Evolutionary conservation across 2,329 filamentous ascomycete species (phyloP).

Genomic region (Clarireedia paspali): DNA sequence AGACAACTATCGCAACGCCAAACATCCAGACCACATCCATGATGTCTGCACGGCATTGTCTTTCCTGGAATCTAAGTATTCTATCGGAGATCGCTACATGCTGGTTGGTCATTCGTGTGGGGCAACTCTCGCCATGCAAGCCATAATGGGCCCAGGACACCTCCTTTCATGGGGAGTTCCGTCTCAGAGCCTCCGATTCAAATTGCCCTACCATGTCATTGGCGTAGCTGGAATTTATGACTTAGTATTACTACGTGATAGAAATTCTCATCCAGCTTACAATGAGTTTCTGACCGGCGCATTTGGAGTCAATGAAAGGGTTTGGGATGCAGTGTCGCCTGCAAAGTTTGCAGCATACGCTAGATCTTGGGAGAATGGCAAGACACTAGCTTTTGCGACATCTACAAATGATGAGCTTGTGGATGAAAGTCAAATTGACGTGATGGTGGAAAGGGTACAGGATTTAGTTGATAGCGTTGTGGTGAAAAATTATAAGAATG

Average conservation of each 20-base stretch:
- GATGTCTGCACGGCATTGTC: constrained; percentile 47
- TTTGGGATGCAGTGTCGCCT: constrained; percentile 41
- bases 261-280: constrained; percentile 15
- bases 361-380: constrained; percentile 7
- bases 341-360: constrained; percentile 3
- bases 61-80: constrained; percentile 40
- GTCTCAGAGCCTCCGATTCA: neutral
- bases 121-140: constrained; percentile 54
- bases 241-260: constrained; percentile 31
- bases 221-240: constrained; percentile 62
- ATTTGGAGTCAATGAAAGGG: constrained; percentile 37
- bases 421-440: constrained; percentile 23
- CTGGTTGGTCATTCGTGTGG: constrained; percentile 57
- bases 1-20: constrained; percentile 33
- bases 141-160: neutral
- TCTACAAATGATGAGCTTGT: constrained; percentile 38
- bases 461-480: neutral
- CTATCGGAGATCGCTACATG: constrained; percentile 40
- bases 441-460: constrained; percentile 8
- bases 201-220: constrained; percentile 1
- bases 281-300: constrained; percentile 29
- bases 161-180: neutral
- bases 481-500: constrained; percentile 2
- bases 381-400: constrained; percentile 14
- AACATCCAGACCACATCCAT: constrained; percentile 53